A percentile compares a stretch with the other conserved stretches of the same genome.
Evolutionary conservation across 345 rosid species (phyloP).

Genomic region (Theobroma cacao): DNA sequence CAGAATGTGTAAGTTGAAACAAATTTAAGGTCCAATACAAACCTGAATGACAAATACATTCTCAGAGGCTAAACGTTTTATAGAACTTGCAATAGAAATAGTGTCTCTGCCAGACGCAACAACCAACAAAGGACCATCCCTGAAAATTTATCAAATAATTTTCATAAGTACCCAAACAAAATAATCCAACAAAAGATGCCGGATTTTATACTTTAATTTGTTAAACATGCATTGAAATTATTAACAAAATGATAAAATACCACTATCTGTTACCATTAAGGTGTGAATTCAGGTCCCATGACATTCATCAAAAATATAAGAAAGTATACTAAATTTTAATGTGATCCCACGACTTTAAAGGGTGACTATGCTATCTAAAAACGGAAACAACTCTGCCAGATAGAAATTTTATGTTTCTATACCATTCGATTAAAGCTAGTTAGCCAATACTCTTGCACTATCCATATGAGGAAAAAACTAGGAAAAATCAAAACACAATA

Average conservation of each 20-base stretch:
- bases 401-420: too few species aligned
- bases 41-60: conserved; percentile 95
- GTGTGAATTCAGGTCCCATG: not conserved
- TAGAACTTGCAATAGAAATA: conserved; percentile 80
- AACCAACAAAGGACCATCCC: conserved; percentile 94
- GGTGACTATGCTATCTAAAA: not conserved
- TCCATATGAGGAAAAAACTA: not conserved
- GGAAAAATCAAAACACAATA: not conserved
- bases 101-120: conserved; percentile 98
- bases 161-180: not conserved
- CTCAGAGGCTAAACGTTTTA: conserved; percentile 78
- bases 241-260: not conserved
- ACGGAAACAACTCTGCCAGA: too few species aligned
- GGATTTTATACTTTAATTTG: not conserved
- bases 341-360: not conserved
- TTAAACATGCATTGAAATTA: not conserved
- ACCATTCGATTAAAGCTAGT: too few species aligned
- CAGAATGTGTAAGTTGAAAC: conserved; percentile 5
- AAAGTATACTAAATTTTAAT: not conserved
- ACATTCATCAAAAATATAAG: not conserved
- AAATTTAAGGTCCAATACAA: conserved; percentile 8
- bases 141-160: conserved; percentile 24
- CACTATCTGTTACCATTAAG: not conserved
- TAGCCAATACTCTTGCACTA: not conserved
- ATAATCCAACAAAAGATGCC: not conserved